Percentiles rank a stretch among this genome's conserved stretches.
Conservation (phyloP, 768 basidiomycete species). For the Mycena epipterygia region DNA sequence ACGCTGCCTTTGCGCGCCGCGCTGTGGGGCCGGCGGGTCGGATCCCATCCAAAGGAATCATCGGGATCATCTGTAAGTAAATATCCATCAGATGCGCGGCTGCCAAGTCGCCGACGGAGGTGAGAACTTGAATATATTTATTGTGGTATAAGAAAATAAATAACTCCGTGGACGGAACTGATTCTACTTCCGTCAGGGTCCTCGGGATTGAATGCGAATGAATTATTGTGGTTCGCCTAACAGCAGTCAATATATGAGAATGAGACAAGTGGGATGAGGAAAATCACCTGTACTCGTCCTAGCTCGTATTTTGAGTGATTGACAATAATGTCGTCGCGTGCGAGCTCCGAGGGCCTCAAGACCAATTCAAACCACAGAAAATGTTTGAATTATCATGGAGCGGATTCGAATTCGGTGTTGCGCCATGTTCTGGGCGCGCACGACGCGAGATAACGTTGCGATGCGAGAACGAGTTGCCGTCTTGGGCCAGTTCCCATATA, state of each 20-base stretch:
- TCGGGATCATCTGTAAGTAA: no score
- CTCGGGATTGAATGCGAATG: no score
- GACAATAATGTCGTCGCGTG: neutral
- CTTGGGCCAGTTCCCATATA: neutral
- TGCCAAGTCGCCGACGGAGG: no score
- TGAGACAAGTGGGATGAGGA: neutral
- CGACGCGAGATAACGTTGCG: neutral
- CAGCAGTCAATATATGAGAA: neutral
- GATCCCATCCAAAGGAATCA: no score
- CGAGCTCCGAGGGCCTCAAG: no score
- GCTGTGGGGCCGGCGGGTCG: neutral
- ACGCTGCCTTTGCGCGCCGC: neutral
- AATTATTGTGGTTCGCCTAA: no score
- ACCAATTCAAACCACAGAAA: no score
- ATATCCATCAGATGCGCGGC: no score
- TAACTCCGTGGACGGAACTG: neutral
- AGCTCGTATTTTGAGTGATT: neutral
- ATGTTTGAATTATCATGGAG: neutral
- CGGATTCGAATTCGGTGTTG: neutral
- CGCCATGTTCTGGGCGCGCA: no score
- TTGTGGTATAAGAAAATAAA: neutral
- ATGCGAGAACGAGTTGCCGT: no score
- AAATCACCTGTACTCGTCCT: neutral
- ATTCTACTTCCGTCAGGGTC: no score
- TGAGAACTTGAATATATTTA: neutral